These are phyloP conservation scores for Diutina siamensis DNA, from an alignment of 1,139 yeast species.

Conservation along the genomic window DNA sequence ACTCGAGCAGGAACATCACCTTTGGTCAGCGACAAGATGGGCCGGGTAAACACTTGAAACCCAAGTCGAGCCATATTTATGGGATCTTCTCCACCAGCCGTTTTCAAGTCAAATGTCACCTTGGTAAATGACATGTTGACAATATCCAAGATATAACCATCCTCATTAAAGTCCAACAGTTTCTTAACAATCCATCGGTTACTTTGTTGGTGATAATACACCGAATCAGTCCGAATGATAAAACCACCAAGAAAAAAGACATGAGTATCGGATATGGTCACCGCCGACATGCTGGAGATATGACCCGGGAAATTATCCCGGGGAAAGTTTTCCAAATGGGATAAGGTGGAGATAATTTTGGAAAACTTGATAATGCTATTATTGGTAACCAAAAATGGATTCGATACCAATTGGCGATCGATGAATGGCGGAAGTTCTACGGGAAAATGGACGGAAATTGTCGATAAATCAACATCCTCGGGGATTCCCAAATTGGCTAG, in stretches of 20 bases:
- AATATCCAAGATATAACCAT: slow-evolving; percentile 28
- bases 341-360: slow-evolving; percentile 23
- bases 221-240: slow-evolving; percentile 16
- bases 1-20: background rate
- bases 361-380: slow-evolving; percentile 19
- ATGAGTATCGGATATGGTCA: slow-evolving; percentile 25
- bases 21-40: background rate
- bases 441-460: slow-evolving; percentile 28
- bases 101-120: slow-evolving; percentile 15
- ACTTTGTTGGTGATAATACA: slow-evolving; percentile 14
- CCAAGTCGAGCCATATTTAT: slow-evolving; percentile 9
- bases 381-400: slow-evolving; percentile 25
- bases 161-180: slow-evolving; percentile 20
- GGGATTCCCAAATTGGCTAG: slow-evolving; percentile 28
- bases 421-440: slow-evolving; percentile 31
- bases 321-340: slow-evolving; percentile 13
- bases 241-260: slow-evolving; percentile 35
- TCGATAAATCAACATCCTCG: slow-evolving; percentile 16
- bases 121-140: slow-evolving; percentile 21
- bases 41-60: slow-evolving; percentile 2
- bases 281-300: slow-evolving; percentile 18
- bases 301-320: slow-evolving; percentile 17
- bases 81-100: slow-evolving; percentile 7
- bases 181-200: slow-evolving; percentile 30
- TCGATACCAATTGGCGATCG: slow-evolving; percentile 21